Evolutionary conservation across 129 eudicot species (phyloP).

Genomic region (Silybum marianum): DNA sequence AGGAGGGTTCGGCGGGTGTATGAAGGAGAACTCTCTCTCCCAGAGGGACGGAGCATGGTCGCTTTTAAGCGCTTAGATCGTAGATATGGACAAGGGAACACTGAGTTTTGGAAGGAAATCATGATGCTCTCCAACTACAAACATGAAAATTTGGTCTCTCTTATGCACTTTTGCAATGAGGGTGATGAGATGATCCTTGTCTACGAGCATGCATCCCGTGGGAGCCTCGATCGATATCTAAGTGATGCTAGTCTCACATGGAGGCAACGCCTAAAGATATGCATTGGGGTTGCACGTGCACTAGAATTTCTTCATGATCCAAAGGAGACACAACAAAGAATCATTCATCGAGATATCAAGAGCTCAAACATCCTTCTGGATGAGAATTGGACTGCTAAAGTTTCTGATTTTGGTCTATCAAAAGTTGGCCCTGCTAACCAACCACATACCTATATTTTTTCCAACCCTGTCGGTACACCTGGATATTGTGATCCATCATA

Average conservation of each 20-base stretch:
- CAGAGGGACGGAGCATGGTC: not conserved
- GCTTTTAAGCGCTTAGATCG: not conserved
- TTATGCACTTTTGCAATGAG: not conserved
- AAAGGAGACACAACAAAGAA: not conserved
- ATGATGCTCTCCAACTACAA: not conserved
- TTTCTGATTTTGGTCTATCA: not conserved
- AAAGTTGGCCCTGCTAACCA: not conserved
- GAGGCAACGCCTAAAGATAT: not conserved
- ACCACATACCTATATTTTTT: no score
- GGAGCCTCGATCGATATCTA: not conserved
- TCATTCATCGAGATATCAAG: not conserved
- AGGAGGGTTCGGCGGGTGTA: no score
- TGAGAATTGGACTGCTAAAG: not conserved
- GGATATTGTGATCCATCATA: not conserved
- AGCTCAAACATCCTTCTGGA: not conserved
- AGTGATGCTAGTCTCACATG: not conserved
- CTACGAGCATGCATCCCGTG: not conserved
- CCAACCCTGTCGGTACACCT: not conserved
- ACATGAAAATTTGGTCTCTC: not conserved
- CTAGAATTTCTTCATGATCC: not conserved
- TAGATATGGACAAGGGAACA: not conserved
- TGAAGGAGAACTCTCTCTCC: not conserved
- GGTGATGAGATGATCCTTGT: not conserved
- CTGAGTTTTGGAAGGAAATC: not conserved
- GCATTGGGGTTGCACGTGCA: not conserved